phyloP scores from a whole-genome alignment of 495 filamentous ascomycete species.

The Penicillium verhagenii region DNA sequence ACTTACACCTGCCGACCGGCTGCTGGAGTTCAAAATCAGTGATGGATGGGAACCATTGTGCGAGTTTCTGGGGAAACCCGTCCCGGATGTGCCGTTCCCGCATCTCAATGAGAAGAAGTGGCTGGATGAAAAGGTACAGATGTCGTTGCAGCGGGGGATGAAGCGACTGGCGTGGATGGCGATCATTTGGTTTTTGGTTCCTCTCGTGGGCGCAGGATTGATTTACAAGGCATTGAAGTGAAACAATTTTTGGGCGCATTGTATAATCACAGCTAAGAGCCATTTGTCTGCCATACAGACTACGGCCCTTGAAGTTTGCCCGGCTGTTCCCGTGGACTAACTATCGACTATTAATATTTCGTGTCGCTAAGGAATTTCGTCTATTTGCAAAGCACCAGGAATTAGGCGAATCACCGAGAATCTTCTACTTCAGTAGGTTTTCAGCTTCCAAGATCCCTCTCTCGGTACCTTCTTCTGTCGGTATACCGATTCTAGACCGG shows the following conservation, averaged over 20 bases:
- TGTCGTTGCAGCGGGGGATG: not conserved
- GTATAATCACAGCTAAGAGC: too few relatives aligned
- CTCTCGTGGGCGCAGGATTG: not conserved
- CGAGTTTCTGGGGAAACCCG: slow-evolving; percentile 29
- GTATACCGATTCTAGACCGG: too few relatives aligned
- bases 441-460: too few relatives aligned
- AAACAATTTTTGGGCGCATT: not conserved
- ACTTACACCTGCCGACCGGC: slow-evolving; percentile 35
- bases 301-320: too few relatives aligned
- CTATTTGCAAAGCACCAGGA: too few relatives aligned
- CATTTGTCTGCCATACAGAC: too few relatives aligned
- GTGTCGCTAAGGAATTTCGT: too few relatives aligned
- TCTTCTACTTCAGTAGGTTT: too few relatives aligned
- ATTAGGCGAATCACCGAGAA: too few relatives aligned
- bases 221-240: not conserved
- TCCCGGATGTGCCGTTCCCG: slow-evolving; percentile 26
- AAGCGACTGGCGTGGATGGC: not conserved
- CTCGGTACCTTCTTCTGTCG: too few relatives aligned
- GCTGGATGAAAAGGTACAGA: not conserved
- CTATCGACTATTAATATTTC: too few relatives aligned
- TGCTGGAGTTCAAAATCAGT: slow-evolving; percentile 42
- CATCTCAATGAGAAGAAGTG: slow-evolving; percentile 7
- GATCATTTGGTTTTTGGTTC: not conserved
- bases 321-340: too few relatives aligned
- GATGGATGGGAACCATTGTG: slow-evolving; percentile 40